Evolutionary conservation across 176 grass and related monocot species (phyloP).

Genomic region (Musa beccarii): DNA sequence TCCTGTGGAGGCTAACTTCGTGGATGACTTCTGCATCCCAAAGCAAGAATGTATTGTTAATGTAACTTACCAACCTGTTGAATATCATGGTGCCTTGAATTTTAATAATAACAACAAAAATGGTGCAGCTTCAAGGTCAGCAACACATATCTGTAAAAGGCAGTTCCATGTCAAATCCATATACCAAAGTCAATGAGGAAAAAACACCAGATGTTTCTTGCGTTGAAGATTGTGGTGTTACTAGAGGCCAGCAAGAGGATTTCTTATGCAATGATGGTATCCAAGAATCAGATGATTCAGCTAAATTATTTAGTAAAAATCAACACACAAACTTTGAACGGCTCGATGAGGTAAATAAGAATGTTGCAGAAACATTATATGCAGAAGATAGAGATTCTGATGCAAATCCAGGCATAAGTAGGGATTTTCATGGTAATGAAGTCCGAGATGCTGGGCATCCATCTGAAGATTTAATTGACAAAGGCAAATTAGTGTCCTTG

Average conservation of each 20-base stretch:
- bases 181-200: background rate
- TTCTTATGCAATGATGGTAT: background rate
- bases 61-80: background rate
- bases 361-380: background rate
- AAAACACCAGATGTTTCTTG: background rate
- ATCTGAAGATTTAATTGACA: slow-evolving; percentile 31
- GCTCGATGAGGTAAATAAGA: background rate
- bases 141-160: background rate
- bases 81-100: slow-evolving; percentile 10
- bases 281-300: background rate
- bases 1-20: slow-evolving; percentile 40
- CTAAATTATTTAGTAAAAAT: background rate
- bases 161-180: slow-evolving; percentile 15
- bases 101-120: slow-evolving; percentile 15
- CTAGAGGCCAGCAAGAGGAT: background rate
- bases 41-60: slow-evolving; percentile 32
- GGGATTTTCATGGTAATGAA: background rate
- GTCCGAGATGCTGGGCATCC: background rate
- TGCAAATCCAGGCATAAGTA: background rate
- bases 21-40: slow-evolving; percentile 12
- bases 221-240: background rate
- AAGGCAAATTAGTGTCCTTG: slow-evolving; percentile 50
- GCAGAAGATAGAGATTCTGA: slow-evolving; percentile 8
- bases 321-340: background rate
- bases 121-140: slow-evolving; percentile 1